Percentiles rank a stretch among this genome's conserved stretches.
These are phyloP conservation scores for Marasmius tenuissimus DNA, from an alignment of 1,284 basidiomycete species.

Conservation along the genomic window DNA sequence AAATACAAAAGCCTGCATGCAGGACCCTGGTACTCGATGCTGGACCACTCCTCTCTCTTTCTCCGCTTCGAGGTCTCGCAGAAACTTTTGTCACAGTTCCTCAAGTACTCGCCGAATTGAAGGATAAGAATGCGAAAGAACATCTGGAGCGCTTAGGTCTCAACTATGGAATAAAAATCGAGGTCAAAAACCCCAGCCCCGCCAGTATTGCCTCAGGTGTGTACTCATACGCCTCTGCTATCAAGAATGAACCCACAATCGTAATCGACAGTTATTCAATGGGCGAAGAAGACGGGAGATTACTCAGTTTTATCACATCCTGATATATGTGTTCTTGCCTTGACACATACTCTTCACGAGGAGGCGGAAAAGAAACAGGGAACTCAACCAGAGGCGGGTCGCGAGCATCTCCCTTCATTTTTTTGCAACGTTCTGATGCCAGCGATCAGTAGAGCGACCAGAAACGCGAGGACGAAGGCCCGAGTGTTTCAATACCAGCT, in stretches of 20 bases:
- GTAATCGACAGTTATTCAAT: conserved; percentile 70
- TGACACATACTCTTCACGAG: conserved; percentile 78
- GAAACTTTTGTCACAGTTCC: conserved; percentile 84
- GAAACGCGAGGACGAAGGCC: conserved; percentile 17
- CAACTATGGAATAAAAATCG: conserved; percentile 74
- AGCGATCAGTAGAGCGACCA: conserved; percentile 24
- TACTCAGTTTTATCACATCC: conserved; percentile 90
- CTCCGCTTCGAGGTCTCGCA: conserved; percentile 83
- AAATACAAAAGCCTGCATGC: conserved; percentile 43
- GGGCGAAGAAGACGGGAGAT: conserved; percentile 96
- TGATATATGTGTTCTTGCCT: conserved; percentile 89
- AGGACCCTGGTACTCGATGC: conserved; percentile 89
- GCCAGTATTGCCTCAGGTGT: conserved; percentile 77
- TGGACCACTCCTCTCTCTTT: conserved; percentile 84
- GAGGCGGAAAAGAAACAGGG: conserved; percentile 30
- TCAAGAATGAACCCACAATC: conserved; percentile 6
- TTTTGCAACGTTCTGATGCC: background rate
- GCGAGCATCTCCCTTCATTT: background rate
- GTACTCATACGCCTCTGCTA: conserved; percentile 22
- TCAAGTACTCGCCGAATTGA: conserved; percentile 85
- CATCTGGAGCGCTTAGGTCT: conserved; percentile 80
- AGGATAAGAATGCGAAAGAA: conserved; percentile 83
- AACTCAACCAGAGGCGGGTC: conserved; percentile 9
- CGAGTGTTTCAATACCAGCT: conserved; percentile 8
- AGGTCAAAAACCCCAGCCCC: conserved; percentile 73